phyloP scores from a whole-genome alignment of 306 rosid species.

The Begonia peltatifolia region DNA sequence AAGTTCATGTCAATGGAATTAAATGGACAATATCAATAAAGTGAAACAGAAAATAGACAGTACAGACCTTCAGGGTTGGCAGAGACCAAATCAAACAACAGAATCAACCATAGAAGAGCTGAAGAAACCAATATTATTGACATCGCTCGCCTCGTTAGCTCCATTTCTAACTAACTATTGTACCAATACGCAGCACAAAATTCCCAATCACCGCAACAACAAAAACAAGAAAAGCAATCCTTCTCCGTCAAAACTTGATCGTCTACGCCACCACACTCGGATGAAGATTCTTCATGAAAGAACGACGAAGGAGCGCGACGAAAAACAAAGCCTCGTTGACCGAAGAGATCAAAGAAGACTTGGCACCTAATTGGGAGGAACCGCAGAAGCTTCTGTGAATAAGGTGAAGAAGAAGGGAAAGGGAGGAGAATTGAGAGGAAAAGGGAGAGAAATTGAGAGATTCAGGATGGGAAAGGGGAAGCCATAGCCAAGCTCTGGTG shows the following conservation, averaged over 20 bases:
- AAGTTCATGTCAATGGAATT: too few species aligned
- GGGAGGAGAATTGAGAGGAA: not conserved
- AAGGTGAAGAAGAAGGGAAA: not conserved
- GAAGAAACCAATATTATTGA: not conserved
- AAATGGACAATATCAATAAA: not conserved
- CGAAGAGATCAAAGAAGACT: not conserved
- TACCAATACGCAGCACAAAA: not conserved
- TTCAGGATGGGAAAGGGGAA: not conserved
- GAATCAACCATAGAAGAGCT: not conserved
- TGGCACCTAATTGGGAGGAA: not conserved
- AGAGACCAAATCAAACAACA: not conserved
- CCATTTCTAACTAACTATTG: not conserved
- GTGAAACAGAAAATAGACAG: not conserved
- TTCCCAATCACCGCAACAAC: not conserved
- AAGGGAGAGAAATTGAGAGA: not conserved
- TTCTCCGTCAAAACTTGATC: not conserved
- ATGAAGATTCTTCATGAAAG: not conserved
- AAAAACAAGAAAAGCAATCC: not conserved
- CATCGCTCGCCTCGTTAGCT: not conserved
- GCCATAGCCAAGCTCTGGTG: not conserved
- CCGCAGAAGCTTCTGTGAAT: not conserved
- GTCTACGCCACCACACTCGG: not conserved
- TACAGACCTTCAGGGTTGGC: not conserved
- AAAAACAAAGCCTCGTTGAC: not conserved
- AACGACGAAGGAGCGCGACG: not conserved